Evolutionary conservation across 768 basidiomycete genomes (phyloP), one percentile per base, ranked within the genome.

Genomic region (Trametes sanguinea): DNA sequence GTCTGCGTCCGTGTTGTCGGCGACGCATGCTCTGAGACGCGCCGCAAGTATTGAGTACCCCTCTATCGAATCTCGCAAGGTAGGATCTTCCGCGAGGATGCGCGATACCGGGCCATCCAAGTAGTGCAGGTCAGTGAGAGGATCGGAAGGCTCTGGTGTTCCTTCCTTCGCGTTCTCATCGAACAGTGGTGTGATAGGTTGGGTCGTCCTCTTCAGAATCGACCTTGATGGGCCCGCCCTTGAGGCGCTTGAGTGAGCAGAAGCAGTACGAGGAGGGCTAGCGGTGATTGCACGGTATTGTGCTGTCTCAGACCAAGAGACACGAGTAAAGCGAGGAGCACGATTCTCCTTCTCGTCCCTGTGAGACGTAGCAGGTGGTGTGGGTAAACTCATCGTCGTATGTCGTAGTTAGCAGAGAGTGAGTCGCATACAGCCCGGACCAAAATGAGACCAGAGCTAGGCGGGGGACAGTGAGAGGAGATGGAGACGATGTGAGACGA

Each of bases 61-160:
- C 69, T 89, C 87, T 57, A 87, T 88, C 61, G 91, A 81, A 60
- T 86, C 83, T 54, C 77, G 76, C 48, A 85, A 76, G 50, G 80
- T 76, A 13, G 82, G 73, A 44, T 80, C 76, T 1, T 73, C 65
- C 10, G 80, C 76, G 29, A 89, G 73, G 55, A 94, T 86, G 51
- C 77, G 81, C 2, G 80, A 72, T 2, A 94, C 81, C 2, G 91
- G 86, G 30, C 80, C 76, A n/a, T 80, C 79, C 33, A 94, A 82
- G 70, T 91, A 94, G 17, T 74, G 72, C 11, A 85, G 74, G 67
- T 91, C 79, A 6, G 78, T 78, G 16, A 91, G 78, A 10, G 90
- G 88, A 67, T 86, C 84, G 2, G 75, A 74, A 2, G 92, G 92
- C 67, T 91, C 91, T n/a, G 92, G 92, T 0, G 92, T 93, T 13